Percentiles rank a stretch among this genome's conserved stretches.
Evolutionary conservation across 2,329 filamentous ascomycete genomes (phyloP).

Genomic region (Lachnellula suecica): DNA sequence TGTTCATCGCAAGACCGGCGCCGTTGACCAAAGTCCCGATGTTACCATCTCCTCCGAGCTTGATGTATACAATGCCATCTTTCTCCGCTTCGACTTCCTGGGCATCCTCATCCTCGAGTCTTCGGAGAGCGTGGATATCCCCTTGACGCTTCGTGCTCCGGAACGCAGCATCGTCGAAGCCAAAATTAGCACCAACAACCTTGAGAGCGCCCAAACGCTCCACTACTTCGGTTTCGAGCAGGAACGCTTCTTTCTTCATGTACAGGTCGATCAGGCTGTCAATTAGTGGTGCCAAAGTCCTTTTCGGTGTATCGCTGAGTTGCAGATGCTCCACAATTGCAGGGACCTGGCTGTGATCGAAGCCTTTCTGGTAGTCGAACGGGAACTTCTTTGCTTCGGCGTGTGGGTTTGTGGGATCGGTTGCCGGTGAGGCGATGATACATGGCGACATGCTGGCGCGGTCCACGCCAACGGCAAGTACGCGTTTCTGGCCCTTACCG

Average conservation of each 20-base stretch:
- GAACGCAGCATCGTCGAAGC: constrained; percentile 71
- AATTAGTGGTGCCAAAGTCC: constrained; percentile 49
- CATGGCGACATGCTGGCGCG: constrained; percentile 61
- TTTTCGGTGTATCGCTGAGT: constrained; percentile 39
- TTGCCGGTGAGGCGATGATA: constrained; percentile 55
- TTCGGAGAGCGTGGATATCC: constrained; percentile 58
- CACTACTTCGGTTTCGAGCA: constrained; percentile 52
- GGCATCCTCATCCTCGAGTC: constrained; percentile 48
- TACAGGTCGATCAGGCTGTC: constrained; percentile 57
- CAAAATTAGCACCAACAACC: constrained; percentile 54
- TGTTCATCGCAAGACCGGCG: constrained; percentile 89
- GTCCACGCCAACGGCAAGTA: constrained; percentile 65
- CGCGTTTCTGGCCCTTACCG: constrained; percentile 40
- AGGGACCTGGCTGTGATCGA: constrained; percentile 41
- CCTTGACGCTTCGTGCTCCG: constrained; percentile 60
- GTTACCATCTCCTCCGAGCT: constrained; percentile 53
- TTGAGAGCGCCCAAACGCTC: constrained; percentile 42
- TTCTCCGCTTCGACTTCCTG: constrained; percentile 63
- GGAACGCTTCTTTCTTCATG: constrained; percentile 63
- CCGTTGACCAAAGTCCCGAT: constrained; percentile 88
- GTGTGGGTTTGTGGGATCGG: constrained; percentile 39
- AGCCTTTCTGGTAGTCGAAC: constrained; percentile 56
- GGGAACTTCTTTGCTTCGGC: constrained; percentile 53
- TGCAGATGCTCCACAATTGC: constrained; percentile 50
- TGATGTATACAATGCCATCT: constrained; percentile 78